Conservation (phyloP, 2,329 filamentous ascomycete species). For the Zymoseptoria ardabiliae region DNA sequence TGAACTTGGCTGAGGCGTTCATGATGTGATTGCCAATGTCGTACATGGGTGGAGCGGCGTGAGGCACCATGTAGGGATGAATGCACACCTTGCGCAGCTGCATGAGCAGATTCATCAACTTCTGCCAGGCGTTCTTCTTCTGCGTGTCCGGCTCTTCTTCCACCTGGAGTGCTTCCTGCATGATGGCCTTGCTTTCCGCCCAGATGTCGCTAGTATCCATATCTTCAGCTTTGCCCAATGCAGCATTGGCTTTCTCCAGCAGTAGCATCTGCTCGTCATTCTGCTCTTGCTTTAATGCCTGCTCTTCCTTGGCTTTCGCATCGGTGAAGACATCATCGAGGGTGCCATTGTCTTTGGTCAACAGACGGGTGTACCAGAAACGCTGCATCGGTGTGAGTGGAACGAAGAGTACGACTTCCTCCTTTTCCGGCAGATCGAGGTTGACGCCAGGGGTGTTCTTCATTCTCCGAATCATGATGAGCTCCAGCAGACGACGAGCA, state of each 20-base stretch:
- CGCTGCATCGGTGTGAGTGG: conserved; percentile 52
- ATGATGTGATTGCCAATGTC: conserved; percentile 42
- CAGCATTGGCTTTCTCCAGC: conserved; percentile 26
- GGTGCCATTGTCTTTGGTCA: conserved; percentile 48
- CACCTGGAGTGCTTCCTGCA: conserved; percentile 34
- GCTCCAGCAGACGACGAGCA: conserved; percentile 45
- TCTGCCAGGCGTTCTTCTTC: conserved; percentile 27
- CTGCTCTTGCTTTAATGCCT: conserved; percentile 32
- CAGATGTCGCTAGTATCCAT: conserved; percentile 32
- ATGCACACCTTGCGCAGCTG: conserved; percentile 50
- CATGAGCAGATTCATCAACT: conserved; percentile 49
- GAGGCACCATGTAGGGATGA: conserved; percentile 47
- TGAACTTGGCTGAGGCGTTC: conserved; percentile 49
- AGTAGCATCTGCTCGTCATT: conserved; percentile 26
- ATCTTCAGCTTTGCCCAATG: conserved; percentile 20
- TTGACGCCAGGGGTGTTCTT: conserved; percentile 50
- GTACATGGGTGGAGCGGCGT: conserved; percentile 41
- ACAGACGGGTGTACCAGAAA: conserved; percentile 51
- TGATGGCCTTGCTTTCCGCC: conserved; percentile 40
- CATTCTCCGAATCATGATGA: conserved; percentile 54
- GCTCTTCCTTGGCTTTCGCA: conserved; percentile 39
- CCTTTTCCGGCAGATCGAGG: conserved; percentile 50
- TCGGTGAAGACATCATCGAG: conserved; percentile 48
- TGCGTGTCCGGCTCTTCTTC: conserved; percentile 12
- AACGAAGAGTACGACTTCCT: conserved; percentile 50